Base-by-base conservation (phyloP, 2,329 filamentous ascomycete genomes). In the Massarina eburnea region DNA sequence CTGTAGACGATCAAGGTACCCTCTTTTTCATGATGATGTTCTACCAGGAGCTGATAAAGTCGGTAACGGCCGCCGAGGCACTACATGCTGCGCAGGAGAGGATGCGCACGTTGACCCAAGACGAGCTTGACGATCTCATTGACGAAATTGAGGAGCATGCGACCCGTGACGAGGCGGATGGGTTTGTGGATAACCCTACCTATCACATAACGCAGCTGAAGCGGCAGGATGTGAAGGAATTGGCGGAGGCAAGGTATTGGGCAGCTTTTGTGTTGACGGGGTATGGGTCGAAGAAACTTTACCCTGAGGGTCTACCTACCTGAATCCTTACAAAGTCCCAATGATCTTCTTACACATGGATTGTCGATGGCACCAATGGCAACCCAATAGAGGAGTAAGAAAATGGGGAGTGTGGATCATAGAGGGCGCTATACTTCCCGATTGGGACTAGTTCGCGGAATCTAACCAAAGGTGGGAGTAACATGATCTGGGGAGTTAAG, bases 21-120 rank as follows among this genome's bases (percentile, higher is more conserved):
- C 35, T 52, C 12, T 35, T 52, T 2, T 26, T 49, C 19, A 49
- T 52, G 46, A 39, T 49, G 10, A 39, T 52, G 39, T 52, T 52
- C 32, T 52, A 52, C 37, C 34, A 49, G 22, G 39, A 41, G 27
- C 20, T 49, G 19, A 24, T 22, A n/a, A 48, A 44, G 15, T 34
- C 41, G 18, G 18, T 40, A 12, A 29, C 46, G 8, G 24, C 45
- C 12, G 41, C 38, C 10, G 40, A 48, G 6, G 48, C 48, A 17
- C 30, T 51, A 22, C 37, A 42, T 39, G 27, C 42, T n/a, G 34
- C 41, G 22, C 39, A 44, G 29, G 30, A 27, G 30, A 36, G 42
- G 15, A 49, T 49, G 46, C 32, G 42, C 21, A 34, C 21, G 7
- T 24, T 49, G 38, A 45, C 41, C 15, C 32, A 45, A 20, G 33